phyloP scores from a whole-genome alignment of 768 basidiomycete genomes.

The Lentinula lateritia region DNA sequence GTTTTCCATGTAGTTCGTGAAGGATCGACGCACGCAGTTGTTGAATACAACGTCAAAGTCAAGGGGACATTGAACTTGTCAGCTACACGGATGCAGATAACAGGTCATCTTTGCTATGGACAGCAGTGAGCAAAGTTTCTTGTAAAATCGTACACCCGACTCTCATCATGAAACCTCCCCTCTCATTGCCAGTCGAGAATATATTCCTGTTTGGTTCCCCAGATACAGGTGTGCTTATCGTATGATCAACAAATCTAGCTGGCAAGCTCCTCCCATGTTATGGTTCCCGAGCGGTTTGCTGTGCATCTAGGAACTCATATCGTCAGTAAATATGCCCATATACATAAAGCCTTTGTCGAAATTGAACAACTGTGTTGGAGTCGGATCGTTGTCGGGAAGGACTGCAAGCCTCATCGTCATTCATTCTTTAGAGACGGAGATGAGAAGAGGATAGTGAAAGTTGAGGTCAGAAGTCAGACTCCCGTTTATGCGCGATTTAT shows the following conservation, averaged over 20 bases:
- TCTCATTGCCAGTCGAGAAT: too few species aligned
- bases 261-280: slow-evolving; percentile 86
- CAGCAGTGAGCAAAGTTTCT: slow-evolving; percentile 52
- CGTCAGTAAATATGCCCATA: slow-evolving; percentile 73
- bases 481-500: background rate
- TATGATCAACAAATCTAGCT: slow-evolving; percentile 54
- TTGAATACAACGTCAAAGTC: slow-evolving; percentile 79
- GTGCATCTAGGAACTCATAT: slow-evolving; percentile 83
- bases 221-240: background rate
- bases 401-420: slow-evolving; percentile 57
- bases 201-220: too few species aligned
- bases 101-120: slow-evolving; percentile 87
- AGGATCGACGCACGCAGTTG: slow-evolving; percentile 60
- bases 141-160: background rate
- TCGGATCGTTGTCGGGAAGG: slow-evolving; percentile 51
- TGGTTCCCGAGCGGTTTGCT: slow-evolving; percentile 80
- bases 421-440: slow-evolving; percentile 88
- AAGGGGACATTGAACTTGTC: slow-evolving; percentile 73
- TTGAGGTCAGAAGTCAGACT: slow-evolving; percentile 34
- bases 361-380: slow-evolving; percentile 83
- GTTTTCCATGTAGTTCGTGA: slow-evolving; percentile 81
- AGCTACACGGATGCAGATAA: slow-evolving; percentile 92
- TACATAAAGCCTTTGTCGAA: slow-evolving; percentile 63
- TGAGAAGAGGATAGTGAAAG: slow-evolving; percentile 73
- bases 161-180: background rate